Conservation (phyloP, 2,329 filamentous ascomycete genomes). For the Fusarium hostae region DNA sequence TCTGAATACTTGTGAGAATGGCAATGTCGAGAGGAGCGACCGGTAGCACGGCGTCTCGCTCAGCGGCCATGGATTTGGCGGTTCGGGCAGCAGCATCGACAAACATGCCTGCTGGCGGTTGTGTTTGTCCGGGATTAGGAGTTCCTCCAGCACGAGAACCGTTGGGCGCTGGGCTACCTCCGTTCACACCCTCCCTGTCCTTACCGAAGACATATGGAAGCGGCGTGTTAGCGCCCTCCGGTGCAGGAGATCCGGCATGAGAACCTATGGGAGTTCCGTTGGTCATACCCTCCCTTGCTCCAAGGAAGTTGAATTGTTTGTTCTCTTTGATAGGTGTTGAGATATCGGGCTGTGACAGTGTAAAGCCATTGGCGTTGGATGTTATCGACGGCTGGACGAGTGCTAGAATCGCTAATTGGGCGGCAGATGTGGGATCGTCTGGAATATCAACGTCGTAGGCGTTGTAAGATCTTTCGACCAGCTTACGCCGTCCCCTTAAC, state of each 20-base stretch:
- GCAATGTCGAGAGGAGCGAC: conserved; percentile 87
- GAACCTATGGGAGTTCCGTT: conserved; percentile 86
- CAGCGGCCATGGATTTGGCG: conserved; percentile 66
- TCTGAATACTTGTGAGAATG: conserved; percentile 87
- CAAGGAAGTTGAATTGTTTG: conserved; percentile 75
- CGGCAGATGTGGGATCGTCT: conserved; percentile 88
- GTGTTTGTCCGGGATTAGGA: conserved; percentile 52
- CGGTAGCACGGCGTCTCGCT: conserved; percentile 84
- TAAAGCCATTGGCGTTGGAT: conserved; percentile 56
- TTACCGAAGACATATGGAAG: conserved; percentile 64
- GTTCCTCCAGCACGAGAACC: conserved; percentile 62
- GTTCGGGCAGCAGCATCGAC: conserved; percentile 63
- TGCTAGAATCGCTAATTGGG: conserved; percentile 76
- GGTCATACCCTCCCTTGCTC: conserved; percentile 69
- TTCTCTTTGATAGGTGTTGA: conserved; percentile 72
- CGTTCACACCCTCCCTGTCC: conserved; percentile 57
- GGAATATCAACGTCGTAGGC: conserved; percentile 88
- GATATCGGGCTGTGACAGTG: conserved; percentile 58
- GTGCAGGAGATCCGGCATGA: conserved; percentile 86
- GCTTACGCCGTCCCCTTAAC: conserved; percentile 79
- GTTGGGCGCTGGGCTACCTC: conserved; percentile 64
- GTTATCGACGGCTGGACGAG: conserved; percentile 69
- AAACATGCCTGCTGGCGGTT: conserved; percentile 58
- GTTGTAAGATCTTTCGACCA: conserved; percentile 90
- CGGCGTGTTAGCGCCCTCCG: conserved; percentile 79